Conservation (phyloP, 2,329 filamentous ascomycete genomes). For the Emmonsiellopsis sp. region DNA sequence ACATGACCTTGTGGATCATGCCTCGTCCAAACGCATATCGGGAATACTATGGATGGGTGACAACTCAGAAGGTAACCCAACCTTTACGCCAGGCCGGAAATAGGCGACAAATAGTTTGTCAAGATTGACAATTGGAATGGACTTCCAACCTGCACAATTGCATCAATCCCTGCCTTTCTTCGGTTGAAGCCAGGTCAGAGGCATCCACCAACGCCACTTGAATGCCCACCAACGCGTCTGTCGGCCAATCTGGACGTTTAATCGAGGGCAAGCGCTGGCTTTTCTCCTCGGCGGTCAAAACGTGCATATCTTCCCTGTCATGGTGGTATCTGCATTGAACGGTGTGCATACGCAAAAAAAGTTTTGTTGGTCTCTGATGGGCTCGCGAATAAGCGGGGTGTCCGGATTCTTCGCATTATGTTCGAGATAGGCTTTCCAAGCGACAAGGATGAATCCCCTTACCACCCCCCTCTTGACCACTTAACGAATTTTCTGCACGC, state of each 20-base stretch:
- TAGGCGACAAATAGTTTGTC: background rate
- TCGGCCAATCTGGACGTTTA: constrained; percentile 1
- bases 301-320: background rate
- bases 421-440: no score
- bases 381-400: no score
- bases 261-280: background rate
- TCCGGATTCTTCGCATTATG: no score
- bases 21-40: background rate
- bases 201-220: background rate
- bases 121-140: background rate
- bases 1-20: background rate
- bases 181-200: background rate
- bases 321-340: background rate
- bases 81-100: background rate
- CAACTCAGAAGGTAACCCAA: background rate
- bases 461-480: background rate
- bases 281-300: background rate
- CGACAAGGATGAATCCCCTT: background rate
- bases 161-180: background rate
- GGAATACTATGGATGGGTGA: background rate
- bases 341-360: background rate
- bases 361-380: no score
- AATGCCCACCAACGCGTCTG: constrained; percentile 1
- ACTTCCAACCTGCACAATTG: background rate
- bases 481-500: background rate